phyloP scores from a whole-genome alignment of 2,329 filamentous ascomycete genomes.

The Ophiobolus disseminans region DNA sequence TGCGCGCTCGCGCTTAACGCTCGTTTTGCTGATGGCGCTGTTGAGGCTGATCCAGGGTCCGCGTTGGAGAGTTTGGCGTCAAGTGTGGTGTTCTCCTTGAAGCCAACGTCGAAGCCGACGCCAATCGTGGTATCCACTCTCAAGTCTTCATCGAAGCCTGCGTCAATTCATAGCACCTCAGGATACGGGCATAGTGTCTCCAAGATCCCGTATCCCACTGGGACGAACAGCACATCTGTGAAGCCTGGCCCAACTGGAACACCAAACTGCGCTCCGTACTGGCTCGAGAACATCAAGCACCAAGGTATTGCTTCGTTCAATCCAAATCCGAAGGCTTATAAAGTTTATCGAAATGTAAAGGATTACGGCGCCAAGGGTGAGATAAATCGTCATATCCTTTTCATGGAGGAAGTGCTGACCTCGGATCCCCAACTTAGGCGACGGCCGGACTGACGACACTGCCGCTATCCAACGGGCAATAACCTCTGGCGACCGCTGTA shows the following conservation, averaged over 20 bases:
- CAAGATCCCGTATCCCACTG: conserved; percentile 14
- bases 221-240: conserved; percentile 10
- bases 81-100: neutral
- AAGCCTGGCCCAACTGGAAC: conserved; percentile 19
- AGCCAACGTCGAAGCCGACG: neutral
- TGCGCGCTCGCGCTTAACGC: conserved; percentile 23
- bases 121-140: too few relatives aligned
- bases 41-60: neutral
- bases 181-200: conserved; percentile 15
- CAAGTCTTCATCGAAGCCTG: neutral
- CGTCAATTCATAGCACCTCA: neutral
- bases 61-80: neutral
- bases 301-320: conserved; percentile 51
- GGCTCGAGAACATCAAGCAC: conserved; percentile 52
- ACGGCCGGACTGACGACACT: conserved; percentile 55
- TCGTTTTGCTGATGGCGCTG: conserved; percentile 14
- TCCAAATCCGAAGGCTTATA: conserved; percentile 47
- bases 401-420: neutral
- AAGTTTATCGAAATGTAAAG: conserved; percentile 53
- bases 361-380: conserved; percentile 49
- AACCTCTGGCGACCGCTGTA: conserved; percentile 50
- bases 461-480: conserved; percentile 60
- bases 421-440: conserved; percentile 11
- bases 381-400: too few relatives aligned
- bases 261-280: conserved; percentile 43